phyloP scores from a whole-genome alignment of 768 basidiomycete species.

The Grammothele lineata region DNA sequence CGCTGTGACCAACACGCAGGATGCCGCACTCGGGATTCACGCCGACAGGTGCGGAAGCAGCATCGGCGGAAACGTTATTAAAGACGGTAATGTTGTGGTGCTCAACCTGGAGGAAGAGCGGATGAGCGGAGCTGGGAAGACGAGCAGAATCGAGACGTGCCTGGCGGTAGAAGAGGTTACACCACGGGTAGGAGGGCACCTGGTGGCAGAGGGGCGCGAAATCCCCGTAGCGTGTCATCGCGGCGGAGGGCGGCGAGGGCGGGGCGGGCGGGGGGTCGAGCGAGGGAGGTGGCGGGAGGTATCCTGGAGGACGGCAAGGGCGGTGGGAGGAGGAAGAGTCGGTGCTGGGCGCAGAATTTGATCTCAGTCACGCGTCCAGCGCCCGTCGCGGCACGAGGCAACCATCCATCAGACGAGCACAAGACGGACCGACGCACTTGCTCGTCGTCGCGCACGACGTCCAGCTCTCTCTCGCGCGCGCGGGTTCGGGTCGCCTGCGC shows the following conservation, averaged over 20 bases:
- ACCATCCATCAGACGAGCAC: too few species aligned
- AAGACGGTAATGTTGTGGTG: constrained; percentile 29
- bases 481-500: too few species aligned
- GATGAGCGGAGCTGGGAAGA: constrained; percentile 4
- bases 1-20: constrained; percentile 49
- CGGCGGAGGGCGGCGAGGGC: not conserved
- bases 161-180: constrained; percentile 93
- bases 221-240: constrained; percentile 67
- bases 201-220: constrained; percentile 63
- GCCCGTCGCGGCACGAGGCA: not conserved
- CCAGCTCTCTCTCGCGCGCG: too few species aligned
- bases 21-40: constrained; percentile 82
- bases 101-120: constrained; percentile 26
- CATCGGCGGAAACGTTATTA: constrained; percentile 39
- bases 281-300: not conserved
- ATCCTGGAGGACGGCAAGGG: not conserved
- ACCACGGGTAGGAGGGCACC: constrained; percentile 83
- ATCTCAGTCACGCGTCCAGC: not conserved
- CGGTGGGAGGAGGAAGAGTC: not conserved
- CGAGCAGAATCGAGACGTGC: constrained; percentile 35
- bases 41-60: constrained; percentile 68
- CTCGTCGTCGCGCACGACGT: too few species aligned
- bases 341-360: not conserved
- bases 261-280: not conserved
- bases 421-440: too few species aligned